Evolutionary conservation across 495 filamentous ascomycete genomes (phyloP), one percentile per base, ranked within the genome.

Genomic region (Neurospora tetrasperma): DNA sequence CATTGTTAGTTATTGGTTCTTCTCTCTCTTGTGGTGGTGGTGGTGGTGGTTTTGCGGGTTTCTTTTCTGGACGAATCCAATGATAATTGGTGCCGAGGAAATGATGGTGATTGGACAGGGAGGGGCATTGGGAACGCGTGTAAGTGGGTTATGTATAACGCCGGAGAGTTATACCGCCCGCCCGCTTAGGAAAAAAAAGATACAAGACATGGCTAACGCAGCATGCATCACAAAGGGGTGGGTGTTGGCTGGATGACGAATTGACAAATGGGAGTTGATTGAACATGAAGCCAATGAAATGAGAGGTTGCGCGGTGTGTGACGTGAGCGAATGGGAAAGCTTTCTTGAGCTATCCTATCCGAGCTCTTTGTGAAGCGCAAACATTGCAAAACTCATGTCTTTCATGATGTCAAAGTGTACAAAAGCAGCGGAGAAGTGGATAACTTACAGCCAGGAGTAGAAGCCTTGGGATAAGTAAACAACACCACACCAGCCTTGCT

Each of bases 391-490:
- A 66, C 27, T 66, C 48, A 59, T 27, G 48, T 27, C 12, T 11
- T 31, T 14, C 27, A 62, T 35, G 6, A 62, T 62, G 23, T 66
- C 27, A 66, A 8, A 62, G 48, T 20, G 23, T 10, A 75, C 54
- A 69, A 71, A 68, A n/a, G 8, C 23, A 23, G 31, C 42, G n/a
- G 31, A 48, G 0, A 7, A 73, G 41, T 69, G 71, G 73, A 42
- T 69, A 71, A 88, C 93, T 88, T 90, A 97, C 96, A 99, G 72
- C 96, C 96, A 39, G 92, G 92, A 39, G 96, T 99, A 12, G 92
- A 95, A 73, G 96, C 96, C 85, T 92, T 97, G 41, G 96, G 96
- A 79, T 98, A 99, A 42, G 94, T 97, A 80, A 99, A 98, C 41
- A 99, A 81, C 18, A 97, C 92, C 31, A 98, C 92, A 27, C 96